Evolutionary conservation across 164 flowering plant species (phyloP), one percentile per base, ranked within the genome.

Genomic region (Malania oleifera): DNA sequence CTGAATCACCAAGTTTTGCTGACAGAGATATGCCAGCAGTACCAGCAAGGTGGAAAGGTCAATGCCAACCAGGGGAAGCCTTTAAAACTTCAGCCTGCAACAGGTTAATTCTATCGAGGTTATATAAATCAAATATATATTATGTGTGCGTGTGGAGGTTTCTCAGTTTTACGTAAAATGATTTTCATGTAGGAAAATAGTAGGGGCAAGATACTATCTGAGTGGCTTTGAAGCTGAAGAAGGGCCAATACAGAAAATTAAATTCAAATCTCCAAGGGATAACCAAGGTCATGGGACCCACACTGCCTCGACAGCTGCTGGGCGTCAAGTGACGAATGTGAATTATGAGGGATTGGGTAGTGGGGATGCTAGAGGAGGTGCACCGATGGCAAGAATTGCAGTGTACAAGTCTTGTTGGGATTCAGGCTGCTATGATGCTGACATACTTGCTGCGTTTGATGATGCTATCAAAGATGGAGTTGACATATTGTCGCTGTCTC

Each of bases 331-430:
- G 27, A 13, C 49, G 31, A 62, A 81, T 65, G 80, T 82, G 84
- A 81, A 76, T 56, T 86, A 70, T 55, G 71, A 63, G 29, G 96
- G 91, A 14, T 67, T 86, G 65, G 93, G 79, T 6, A 58, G 71
- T 5, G 96, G 96, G 24, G 86, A 86, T 56, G 96, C 96, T 5
- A 73, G 91, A 64, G 93, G 96, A 48, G 96, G 93, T 50, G 93
- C 87, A 34, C 93, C 93, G 24, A 78, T 77, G 77, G 80, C 96
- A 25, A 79, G 96, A 61, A 77, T 89, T 53, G 91, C 93, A 0
- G 84, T 70, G 14, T 88, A 88, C 76, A 88, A 88, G 70, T 71
- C 89, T 13, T 88, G 96, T 64, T 88, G 92, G 96, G 80, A 75
- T 52, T 77, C 83, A 0, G 90, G 88, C 56, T 88, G 96, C 73